Evolutionary conservation across 2,329 filamentous ascomycete species (phyloP).

Genomic region (Elsinoe batatas): DNA sequence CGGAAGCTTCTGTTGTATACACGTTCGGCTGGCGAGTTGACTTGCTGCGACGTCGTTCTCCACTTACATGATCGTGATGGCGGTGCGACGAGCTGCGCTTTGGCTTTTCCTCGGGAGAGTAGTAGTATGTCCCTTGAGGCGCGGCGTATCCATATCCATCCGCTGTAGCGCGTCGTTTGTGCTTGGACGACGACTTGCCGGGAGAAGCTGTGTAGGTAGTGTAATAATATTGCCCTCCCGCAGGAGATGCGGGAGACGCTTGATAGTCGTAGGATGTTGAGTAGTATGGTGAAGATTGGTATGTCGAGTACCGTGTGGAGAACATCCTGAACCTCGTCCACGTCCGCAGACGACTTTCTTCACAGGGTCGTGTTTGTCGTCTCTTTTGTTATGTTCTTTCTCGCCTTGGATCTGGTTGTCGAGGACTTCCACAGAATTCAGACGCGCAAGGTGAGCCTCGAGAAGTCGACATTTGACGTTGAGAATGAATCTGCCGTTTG

Average conservation of each 20-base stretch:
- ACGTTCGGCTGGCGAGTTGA: constrained; percentile 18
- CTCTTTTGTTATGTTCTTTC: constrained; percentile 3
- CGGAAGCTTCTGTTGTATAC: constrained; percentile 22
- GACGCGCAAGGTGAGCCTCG: constrained; percentile 4
- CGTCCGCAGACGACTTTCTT: constrained; percentile 9
- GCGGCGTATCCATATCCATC: constrained; percentile 37
- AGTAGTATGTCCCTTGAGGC: constrained; percentile 30
- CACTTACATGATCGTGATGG: constrained; percentile 58
- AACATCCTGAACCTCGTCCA: constrained; percentile 10
- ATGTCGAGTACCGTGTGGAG: constrained; percentile 10
- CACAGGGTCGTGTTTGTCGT: background rate
- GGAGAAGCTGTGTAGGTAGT: constrained; percentile 40
- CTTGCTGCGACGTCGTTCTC: constrained; percentile 39
- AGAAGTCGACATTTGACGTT: constrained; percentile 11
- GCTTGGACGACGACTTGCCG: constrained; percentile 39
- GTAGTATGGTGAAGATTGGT: constrained; percentile 33
- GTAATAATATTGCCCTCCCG: constrained; percentile 38
- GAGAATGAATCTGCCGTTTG: background rate
- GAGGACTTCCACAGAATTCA: constrained; percentile 7
- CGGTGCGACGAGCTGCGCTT: constrained; percentile 33
- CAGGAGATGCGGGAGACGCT: constrained; percentile 42
- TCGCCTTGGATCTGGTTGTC: constrained; percentile 11
- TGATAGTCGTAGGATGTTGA: constrained; percentile 41
- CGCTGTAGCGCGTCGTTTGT: constrained; percentile 48
- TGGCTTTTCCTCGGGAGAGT: constrained; percentile 4